Evolutionary conservation across 2,329 filamentous ascomycete genomes (phyloP), one percentile per base, ranked within the genome.

Genomic region (Botrytis elliptica): DNA sequence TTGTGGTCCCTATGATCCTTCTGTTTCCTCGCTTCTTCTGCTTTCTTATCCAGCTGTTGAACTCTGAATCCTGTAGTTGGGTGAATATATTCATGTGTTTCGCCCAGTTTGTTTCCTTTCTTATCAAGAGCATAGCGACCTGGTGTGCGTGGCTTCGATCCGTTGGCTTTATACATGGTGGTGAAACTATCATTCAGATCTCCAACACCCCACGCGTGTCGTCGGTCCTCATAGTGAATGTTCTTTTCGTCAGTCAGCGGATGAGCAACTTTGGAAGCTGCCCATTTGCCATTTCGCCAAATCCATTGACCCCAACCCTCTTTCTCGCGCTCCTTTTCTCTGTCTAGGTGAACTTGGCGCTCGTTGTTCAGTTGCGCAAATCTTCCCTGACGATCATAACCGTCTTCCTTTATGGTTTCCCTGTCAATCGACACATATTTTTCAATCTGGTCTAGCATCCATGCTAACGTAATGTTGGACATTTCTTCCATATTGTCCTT

Each of bases 401-500:
- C 29, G 36, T 67, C 65, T 16, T n/a, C 7, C 25, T 18, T 67
- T 33, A 67, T 67, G 44, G 44, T 52, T 49, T 22, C 44, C 42
- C 46, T 29, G 22, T 67, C 46, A 52, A 67, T 67, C 22, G 65
- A 67, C 29, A 67, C 42, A 16, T 67, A 52, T 14, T 52, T 52
- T 52, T 67, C 71, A 20, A 74, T 40, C 14, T 60, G 49, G 38
- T 76, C 75, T 18, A 72, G 62, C 76, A 77, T 77, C 76, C 75
- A 77, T 36, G 76, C 76, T 33, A 74, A 77, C 7, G 74, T 73
- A n/a, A 77, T 75, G 20, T 52, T 67, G 25, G 65, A 52, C 44
- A 67, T 67, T 2, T 77, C 73, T 10, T 65, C 71, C 25, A 66
- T 73, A 14, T 62, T 63, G 22, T 73, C 71, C n/a, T 72, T 55